Evolutionary conservation across 345 rosid genomes (phyloP).

Genomic region (Populus simonii): DNA sequence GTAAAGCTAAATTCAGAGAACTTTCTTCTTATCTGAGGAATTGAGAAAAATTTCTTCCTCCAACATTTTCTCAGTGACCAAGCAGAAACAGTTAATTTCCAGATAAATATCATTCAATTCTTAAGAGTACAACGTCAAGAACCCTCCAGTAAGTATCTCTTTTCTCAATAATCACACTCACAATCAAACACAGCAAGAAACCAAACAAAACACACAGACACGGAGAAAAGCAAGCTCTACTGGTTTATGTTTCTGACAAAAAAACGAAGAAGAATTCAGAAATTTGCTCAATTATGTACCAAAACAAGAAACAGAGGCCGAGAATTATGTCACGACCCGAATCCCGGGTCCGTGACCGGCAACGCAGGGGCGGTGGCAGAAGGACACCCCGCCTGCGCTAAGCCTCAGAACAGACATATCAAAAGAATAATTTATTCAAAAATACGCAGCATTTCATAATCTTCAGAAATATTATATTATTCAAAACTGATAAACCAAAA

Average conservation of each 20-base stretch:
- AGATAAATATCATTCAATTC: background rate
- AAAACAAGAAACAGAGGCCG: conserved; percentile 15
- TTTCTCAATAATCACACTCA: background rate
- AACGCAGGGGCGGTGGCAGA: no score
- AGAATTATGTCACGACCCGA: no score
- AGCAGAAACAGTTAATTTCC: background rate
- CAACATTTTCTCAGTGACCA: conserved; percentile 8
- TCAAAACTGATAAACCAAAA: no score
- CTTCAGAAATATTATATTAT: no score
- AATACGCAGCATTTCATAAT: no score
- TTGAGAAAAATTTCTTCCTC: background rate
- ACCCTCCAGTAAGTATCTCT: background rate
- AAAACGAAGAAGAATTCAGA: background rate
- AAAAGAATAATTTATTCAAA: no score
- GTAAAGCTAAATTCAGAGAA: background rate
- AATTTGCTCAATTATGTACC: background rate
- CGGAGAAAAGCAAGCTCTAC: background rate
- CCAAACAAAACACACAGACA: background rate
- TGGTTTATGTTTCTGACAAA: background rate
- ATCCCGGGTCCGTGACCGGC: no score
- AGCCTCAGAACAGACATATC: no score
- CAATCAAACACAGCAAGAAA: background rate
- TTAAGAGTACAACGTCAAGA: background rate
- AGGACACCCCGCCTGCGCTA: no score
- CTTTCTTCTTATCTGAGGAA: background rate